Evolutionary conservation across 2,329 filamentous ascomycete species (phyloP).

Genomic region (Pyrenophora graminea): DNA sequence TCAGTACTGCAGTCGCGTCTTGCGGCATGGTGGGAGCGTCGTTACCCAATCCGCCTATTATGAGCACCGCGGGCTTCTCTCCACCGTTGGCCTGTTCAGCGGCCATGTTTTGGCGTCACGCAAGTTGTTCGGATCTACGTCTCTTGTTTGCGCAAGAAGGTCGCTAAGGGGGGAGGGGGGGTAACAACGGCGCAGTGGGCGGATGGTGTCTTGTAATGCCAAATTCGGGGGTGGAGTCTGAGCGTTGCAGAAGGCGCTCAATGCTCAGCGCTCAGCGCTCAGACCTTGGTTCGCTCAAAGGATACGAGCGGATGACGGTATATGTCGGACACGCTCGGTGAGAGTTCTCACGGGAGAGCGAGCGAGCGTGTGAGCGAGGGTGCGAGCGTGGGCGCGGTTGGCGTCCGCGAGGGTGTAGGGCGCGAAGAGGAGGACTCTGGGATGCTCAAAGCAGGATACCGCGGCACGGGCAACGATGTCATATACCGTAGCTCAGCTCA

Average conservation of each 20-base stretch:
- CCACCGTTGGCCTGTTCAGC: slow-evolving; percentile 11
- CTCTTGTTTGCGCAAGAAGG: slow-evolving; percentile 16
- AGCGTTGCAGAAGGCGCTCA: slow-evolving; percentile 18
- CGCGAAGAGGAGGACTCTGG: slow-evolving; percentile 1
- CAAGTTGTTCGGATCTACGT: slow-evolving; percentile 5
- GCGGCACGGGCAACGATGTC: slow-evolving; percentile 16
- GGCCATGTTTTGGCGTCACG: slow-evolving; percentile 29
- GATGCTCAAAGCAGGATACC: slow-evolving; percentile 12
- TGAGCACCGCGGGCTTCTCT: slow-evolving; percentile 54
- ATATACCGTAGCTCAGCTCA: slow-evolving; percentile 4
- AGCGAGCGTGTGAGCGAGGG: neutral
- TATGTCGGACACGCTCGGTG: too few relatives aligned
- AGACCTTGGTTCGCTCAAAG: slow-evolving; percentile 13
- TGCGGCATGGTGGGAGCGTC: slow-evolving; percentile 12
- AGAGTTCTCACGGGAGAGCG: neutral
- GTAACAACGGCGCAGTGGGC: slow-evolving; percentile 16
- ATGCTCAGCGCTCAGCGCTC: slow-evolving; percentile 21
- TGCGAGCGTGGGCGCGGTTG: neutral
- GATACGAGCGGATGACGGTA: neutral
- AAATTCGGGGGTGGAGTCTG: slow-evolving; percentile 19
- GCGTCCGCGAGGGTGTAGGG: neutral
- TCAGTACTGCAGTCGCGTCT: neutral
- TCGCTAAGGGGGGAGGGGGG: slow-evolving; percentile 7
- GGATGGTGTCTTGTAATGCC: slow-evolving; percentile 15
- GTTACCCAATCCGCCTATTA: slow-evolving; percentile 57